Base-by-base conservation (phyloP, 495 filamentous ascomycete species). In the Aspergillus bridgeri region DNA sequence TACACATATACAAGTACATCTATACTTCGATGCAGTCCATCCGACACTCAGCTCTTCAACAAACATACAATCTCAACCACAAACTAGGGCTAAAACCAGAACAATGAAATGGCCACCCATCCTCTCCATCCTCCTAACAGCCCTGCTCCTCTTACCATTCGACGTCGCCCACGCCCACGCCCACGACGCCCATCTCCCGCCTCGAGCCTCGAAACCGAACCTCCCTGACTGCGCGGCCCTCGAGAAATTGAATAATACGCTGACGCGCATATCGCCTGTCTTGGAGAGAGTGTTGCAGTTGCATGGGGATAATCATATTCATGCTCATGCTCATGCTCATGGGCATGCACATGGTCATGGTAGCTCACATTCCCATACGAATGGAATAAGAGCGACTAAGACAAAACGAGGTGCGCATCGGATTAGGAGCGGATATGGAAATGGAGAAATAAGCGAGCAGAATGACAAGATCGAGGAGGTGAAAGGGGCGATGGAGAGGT, bases 191-290 rank as follows among this genome's bases (percentile, higher is more conserved):
- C 27, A 29, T n/a, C 25, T 17, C 53, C 53, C 23, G 21, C 23
- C 8, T 22, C 42, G n/a, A 33, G 6, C 42, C 24, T 55, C 43
- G 21, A 48, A 38, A 38, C 33, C 33, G 9, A 38, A 38, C 33
- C 33, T 15, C 33, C 33, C 33, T 21, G 33, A 48, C 24, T 55
- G 53, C 43, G 42, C 25, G 20, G 48, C 9, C 21, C 24, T 55
- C 20, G 46, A 57, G 13, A 47, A 29, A 25, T 47, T 50, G 2
- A 57, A 51, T 29, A 23, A 22, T 29, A 57, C 54, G 15, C 4
- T 57, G 6, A 18, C 22, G 22, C 46, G 47, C 27, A 44, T 51
- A 13, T 57, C 54, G 3, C 46, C 46, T 6, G 43, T 50, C 18
- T 23, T 55, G 6, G 53, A 55, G 11, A 19, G 43, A 3, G 6